Conservation (phyloP, 495 filamentous ascomycete species). For the Podospora pseudocomata region DNA sequence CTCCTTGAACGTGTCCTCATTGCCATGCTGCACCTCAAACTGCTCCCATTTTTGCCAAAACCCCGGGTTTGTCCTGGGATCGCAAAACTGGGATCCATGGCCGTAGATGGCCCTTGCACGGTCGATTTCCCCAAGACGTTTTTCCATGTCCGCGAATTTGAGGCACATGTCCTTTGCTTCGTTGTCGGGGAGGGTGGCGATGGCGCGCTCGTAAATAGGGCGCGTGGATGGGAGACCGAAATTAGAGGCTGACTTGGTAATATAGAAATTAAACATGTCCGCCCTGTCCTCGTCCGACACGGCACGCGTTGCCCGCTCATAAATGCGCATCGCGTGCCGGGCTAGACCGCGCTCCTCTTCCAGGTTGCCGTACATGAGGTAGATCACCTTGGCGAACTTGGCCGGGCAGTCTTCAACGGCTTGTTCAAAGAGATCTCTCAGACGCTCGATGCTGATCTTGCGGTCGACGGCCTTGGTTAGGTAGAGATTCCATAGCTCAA, state of each 20-base stretch:
- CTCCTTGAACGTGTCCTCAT: slow-evolving; percentile 99
- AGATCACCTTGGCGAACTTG: slow-evolving; percentile 92
- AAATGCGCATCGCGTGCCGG: slow-evolving; percentile 98
- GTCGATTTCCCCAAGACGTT: slow-evolving; percentile 93
- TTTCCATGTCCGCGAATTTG: slow-evolving; percentile 99
- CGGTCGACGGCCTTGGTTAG: slow-evolving; percentile 95
- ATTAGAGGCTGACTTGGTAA: slow-evolving; percentile 97
- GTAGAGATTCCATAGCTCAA: slow-evolving; percentile 98
- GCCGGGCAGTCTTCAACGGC: slow-evolving; percentile 91
- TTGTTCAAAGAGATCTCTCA: slow-evolving; percentile 96
- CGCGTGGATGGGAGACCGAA: slow-evolving; percentile 95
- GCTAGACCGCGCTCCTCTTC: slow-evolving; percentile 95
- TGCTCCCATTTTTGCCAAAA: slow-evolving; percentile 98
- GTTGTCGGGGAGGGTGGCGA: slow-evolving; percentile 84
- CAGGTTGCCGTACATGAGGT: slow-evolving; percentile 96
- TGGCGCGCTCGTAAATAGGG: slow-evolving; percentile 93
- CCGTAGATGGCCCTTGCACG: slow-evolving; percentile 92
- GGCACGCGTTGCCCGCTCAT: slow-evolving; percentile 92
- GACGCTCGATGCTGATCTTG: slow-evolving; percentile 88
- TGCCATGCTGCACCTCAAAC: slow-evolving; percentile 96
- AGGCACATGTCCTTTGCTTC: slow-evolving; percentile 98
- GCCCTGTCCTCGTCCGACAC: slow-evolving; percentile 92
- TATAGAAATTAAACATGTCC: slow-evolving; percentile 99
- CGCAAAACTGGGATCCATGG: slow-evolving; percentile 95
- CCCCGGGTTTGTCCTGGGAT: slow-evolving; percentile 79